These are phyloP conservation scores for Ganoderma resinaceum DNA, from an alignment of 1,284 basidiomycete genomes.

Conservation along the genomic window DNA sequence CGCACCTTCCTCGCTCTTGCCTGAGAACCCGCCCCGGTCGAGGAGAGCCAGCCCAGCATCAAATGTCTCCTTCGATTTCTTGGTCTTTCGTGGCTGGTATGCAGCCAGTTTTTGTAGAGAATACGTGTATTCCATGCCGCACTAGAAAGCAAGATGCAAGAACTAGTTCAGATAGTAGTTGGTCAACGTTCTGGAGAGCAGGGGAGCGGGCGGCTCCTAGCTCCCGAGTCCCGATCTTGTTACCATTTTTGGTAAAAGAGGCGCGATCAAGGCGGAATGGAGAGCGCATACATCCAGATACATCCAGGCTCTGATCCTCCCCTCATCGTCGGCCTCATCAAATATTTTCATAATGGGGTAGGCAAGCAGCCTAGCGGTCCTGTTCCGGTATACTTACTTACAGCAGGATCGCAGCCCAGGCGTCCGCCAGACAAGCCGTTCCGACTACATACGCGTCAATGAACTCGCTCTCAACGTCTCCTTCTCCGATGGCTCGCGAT, in stretches of 20 bases:
- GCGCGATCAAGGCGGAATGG: neutral
- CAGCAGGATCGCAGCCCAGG: neutral
- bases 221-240: neutral
- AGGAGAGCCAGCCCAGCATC: slow-evolving; percentile 68
- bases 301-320: neutral
- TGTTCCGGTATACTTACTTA: neutral
- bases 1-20: slow-evolving; percentile 69
- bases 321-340: neutral
- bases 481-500: slow-evolving; percentile 51
- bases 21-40: slow-evolving; percentile 52
- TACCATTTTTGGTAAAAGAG: neutral
- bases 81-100: slow-evolving; percentile 70
- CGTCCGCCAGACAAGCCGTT: neutral
- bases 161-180: neutral
- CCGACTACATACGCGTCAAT: slow-evolving; percentile 56
- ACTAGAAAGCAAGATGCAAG: neutral
- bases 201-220: neutral
- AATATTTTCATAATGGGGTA: slow-evolving; percentile 11
- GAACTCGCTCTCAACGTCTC: slow-evolving; percentile 51
- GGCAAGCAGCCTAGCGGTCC: neutral
- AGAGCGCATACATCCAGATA: neutral
- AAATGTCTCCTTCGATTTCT: slow-evolving; percentile 77
- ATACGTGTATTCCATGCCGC: slow-evolving; percentile 48
- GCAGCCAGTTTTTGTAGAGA: slow-evolving; percentile 73
- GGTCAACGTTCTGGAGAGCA: neutral